A percentile compares a stretch with the other conserved stretches of the same genome.
phyloP scores from a whole-genome alignment of 345 rosid genomes.

The Streptanthus diversifolius region DNA sequence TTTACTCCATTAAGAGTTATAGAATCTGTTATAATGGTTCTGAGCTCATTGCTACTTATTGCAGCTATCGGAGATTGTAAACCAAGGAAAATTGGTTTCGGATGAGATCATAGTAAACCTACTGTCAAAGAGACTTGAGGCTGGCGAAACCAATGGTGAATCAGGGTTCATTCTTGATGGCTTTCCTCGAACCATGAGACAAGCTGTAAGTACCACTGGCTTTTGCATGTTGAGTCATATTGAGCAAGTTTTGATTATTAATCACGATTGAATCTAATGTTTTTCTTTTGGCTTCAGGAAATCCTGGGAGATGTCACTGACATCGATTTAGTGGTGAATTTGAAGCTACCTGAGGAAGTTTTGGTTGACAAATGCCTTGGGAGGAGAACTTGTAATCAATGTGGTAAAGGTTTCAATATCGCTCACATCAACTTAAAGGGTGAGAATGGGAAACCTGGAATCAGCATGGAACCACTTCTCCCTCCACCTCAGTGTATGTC shows the following conservation, averaged over 20 bases:
- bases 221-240: neutral
- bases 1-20: neutral
- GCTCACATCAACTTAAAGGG: constrained; percentile 69
- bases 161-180: constrained; percentile 93
- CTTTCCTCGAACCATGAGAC: constrained; percentile 86
- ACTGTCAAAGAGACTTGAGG: constrained; percentile 71
- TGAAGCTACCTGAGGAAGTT: constrained; percentile 78
- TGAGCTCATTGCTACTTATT: constrained; percentile 8
- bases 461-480: constrained; percentile 88
- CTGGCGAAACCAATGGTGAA: constrained; percentile 86
- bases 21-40: neutral
- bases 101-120: constrained; percentile 73
- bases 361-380: constrained; percentile 90
- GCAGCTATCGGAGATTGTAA: constrained; percentile 78
- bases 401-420: constrained; percentile 71
- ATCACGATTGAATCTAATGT: neutral
- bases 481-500: constrained; percentile 76
- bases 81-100: constrained; percentile 79
- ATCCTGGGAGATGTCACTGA: constrained; percentile 70
- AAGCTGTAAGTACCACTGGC: constrained; percentile 59
- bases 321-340: constrained; percentile 82
- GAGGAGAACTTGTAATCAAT: constrained; percentile 81
- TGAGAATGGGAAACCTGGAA: constrained; percentile 72
- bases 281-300: constrained; percentile 48
- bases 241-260: neutral